phyloP scores from a whole-genome alignment of 148 eudicot genomes.

The Amaranthus hypochondriacus region DNA sequence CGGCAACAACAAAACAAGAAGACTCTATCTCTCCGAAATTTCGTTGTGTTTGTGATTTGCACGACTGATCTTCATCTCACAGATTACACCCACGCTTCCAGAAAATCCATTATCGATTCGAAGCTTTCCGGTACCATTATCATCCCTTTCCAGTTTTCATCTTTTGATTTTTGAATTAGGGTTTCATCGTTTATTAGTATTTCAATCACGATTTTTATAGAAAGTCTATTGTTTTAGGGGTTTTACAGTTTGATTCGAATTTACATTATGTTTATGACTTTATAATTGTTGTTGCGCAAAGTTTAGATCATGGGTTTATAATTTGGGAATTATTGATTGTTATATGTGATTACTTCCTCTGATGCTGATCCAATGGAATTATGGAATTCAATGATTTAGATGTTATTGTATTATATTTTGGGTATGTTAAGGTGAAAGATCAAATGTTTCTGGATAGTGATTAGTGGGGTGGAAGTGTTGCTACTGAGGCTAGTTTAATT shows the following conservation, averaged over 20 bases:
- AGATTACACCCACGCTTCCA: background rate
- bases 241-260: background rate
- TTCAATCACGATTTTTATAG: background rate
- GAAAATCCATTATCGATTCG: background rate
- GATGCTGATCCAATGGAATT: background rate
- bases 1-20: slow-evolving; percentile 11
- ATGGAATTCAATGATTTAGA: background rate
- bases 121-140: background rate
- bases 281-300: background rate
- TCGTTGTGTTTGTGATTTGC: slow-evolving; percentile 8
- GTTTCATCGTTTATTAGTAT: background rate
- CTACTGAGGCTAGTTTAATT: background rate
- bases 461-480: background rate
- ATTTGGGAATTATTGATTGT: background rate
- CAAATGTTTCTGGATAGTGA: background rate
- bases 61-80: slow-evolving; percentile 5
- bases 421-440: background rate
- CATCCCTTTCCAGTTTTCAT: background rate
- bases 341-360: background rate
- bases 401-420: background rate
- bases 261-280: background rate
- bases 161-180: background rate
- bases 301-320: background rate
- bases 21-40: background rate
- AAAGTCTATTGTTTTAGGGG: background rate